Base-by-base conservation (phyloP, 345 rosid genomes). In the Viola odorata region DNA sequence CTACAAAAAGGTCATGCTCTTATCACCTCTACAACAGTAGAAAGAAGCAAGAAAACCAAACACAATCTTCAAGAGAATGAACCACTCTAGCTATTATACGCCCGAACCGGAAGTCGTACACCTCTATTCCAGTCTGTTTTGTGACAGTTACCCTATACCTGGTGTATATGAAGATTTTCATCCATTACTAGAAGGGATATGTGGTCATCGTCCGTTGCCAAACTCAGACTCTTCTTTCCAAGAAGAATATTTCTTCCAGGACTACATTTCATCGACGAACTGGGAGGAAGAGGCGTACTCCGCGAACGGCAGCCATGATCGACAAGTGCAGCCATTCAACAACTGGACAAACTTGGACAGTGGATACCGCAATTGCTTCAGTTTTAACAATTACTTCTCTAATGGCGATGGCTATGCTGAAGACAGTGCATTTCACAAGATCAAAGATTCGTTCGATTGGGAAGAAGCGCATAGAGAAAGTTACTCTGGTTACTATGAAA, bases 331-430 rank as follows among this genome's bases (percentile, higher is more conserved):
- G 11, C 57, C 53, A 5, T 48, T 36, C n/a, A 41, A 37, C 17
- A 40, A 32, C 47, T 50, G 65, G 52, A 49, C 60, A 57, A 44
- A 59, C 51, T 65, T 67, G 75, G 56, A 55, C 1, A 64, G 57
- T 10, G 53, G 67, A 52, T 41, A 54, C 1, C 40, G 50, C 17
- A 49, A 58, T 42, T 48, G 53, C 55, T 50, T 60, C 50, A 5
- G 16, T 8, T 45, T 54, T 10, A 47, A 10, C 37, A 12, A 47
- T 14, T 11, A n/a, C 53, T 52, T 66, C 59, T 56, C 63, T 44
- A 15, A 55, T 55, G 68, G 15, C 61, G 10, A 52, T 32, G 32
- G 49, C 40, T 3, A 17, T 2, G 8, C 32, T 6, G 41, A 38
- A 7, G 45, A 11, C 3, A 12, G 39, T 57, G 45, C 12, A 23